Evolutionary conservation across 208 protist species (phyloP), one percentile per base, ranked within the genome.

Genomic region (Phytomonas sp.): DNA sequence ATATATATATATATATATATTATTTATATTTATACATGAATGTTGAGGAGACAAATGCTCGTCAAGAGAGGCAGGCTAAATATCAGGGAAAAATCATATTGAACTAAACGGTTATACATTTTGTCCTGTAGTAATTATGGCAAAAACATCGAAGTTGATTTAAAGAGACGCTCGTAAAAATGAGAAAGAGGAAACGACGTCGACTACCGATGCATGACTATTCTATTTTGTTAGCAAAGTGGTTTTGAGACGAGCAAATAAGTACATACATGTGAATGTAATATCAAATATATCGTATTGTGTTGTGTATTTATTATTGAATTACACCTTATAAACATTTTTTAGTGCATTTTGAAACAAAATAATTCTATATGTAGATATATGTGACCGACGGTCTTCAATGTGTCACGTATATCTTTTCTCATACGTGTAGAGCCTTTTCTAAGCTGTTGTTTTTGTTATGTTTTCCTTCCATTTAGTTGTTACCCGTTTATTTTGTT

Each of bases 61-160:
- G 9, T 40, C 9, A 40, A 40, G 9, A 40, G 36, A 40, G 23
- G 46, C 28, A n/a, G 5, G 8, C 37, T 33, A 5, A 7, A 34
- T 8, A 67, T 29, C 63, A 28, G 33, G n/a, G 29, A 9, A 65
- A 63, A 51, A 66, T 23, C 36, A 23, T 31, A 31, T 23, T 34
- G 20, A 66, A 67, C 4, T 5, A 34, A 37, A 28, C 28, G 46
- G 68, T 65, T 37, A 67, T 8, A 8, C 61, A 40, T 69, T 29
- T 8, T 11, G 63, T 67, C 60, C 37, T 40, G 26, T 72, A 72
- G 65, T 63, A 72, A 63, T 63, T 46, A 70, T 70, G 37, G 60
- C 36, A 70, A 67, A 67, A 72, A 67, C 43, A 72, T 31, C 65
- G 68, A 67, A 60, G 43, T 6, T 70, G 43, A 66, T 70, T 37